A percentile compares a stretch with the other conserved stretches of the same genome.
Evolutionary conservation across 352 stramenopile species (phyloP).

Genomic region (Globisporangium barbulae): DNA sequence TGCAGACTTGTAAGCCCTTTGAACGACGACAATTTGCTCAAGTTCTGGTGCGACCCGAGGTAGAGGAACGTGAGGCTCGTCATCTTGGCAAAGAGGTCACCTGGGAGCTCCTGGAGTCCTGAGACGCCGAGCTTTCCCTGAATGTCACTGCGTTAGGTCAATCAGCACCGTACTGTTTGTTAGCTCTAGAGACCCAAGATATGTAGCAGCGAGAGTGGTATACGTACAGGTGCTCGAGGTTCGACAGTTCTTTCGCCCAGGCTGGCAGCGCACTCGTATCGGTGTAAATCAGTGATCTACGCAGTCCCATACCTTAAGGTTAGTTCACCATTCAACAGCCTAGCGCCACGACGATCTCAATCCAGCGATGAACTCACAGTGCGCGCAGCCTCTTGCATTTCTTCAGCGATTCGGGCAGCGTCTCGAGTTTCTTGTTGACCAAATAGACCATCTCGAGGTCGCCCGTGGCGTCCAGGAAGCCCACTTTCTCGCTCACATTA

Average conservation of each 20-base stretch:
- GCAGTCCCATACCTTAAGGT: background rate
- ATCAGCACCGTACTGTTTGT: background rate
- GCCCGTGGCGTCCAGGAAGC: constrained; percentile 21
- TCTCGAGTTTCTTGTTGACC: constrained; percentile 28
- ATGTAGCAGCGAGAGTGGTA: background rate
- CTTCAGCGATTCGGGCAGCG: constrained; percentile 26
- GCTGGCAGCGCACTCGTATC: constrained; percentile 30
- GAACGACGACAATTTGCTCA: constrained; percentile 15
- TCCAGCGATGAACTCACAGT: constrained; percentile 24
- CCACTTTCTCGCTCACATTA: constrained; percentile 29
- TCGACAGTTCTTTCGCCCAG: constrained; percentile 30
- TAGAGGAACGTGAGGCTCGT: constrained; percentile 16
- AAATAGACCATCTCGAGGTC: constrained; percentile 31
- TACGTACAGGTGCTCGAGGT: constrained; percentile 35
- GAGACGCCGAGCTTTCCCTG: constrained; percentile 16
- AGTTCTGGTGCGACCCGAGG: constrained; percentile 10
- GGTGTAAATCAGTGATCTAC: constrained; percentile 39
- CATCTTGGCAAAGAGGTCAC: constrained; percentile 28
- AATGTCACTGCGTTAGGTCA: background rate
- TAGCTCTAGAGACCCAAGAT: background rate
- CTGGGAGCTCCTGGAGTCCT: constrained; percentile 11
- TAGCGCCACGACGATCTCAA: background rate
- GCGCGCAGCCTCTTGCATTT: constrained; percentile 27
- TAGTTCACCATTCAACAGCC: background rate
- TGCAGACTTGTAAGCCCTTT: constrained; percentile 18